A percentile compares a stretch with the other conserved stretches of the same genome.
Evolutionary conservation across 441 rosid species (phyloP).

Genomic region (Cnidoscolus chayamansa): DNA sequence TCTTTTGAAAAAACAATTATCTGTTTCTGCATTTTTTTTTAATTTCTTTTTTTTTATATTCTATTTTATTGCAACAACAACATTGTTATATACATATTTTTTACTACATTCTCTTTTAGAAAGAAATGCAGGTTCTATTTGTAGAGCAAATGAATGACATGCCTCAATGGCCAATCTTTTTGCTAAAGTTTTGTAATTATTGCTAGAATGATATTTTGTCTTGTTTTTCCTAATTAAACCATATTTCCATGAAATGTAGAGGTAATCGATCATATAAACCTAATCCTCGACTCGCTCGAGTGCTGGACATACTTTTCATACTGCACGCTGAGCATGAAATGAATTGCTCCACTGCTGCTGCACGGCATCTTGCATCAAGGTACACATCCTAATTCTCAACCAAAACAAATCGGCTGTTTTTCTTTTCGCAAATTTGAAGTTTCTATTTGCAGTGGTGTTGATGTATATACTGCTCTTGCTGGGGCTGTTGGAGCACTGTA

Average conservation of each 20-base stretch:
- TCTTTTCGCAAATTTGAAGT: slow-evolving; percentile 1
- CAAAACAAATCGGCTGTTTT: slow-evolving; percentile 6
- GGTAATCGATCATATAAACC: slow-evolving; percentile 88
- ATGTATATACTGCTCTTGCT: slow-evolving; percentile 74
- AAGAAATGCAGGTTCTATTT: slow-evolving; percentile 1
- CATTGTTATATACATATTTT: neutral
- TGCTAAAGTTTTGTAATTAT: neutral
- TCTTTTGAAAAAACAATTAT: neutral
- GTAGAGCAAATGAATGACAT: neutral
- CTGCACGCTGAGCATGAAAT: slow-evolving; percentile 98
- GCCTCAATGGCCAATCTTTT: neutral
- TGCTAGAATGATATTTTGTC: neutral
- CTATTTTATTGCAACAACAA: slow-evolving; percentile 3
- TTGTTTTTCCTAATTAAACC: slow-evolving; percentile 11
- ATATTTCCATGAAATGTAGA: slow-evolving; percentile 44
- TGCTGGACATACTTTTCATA: slow-evolving; percentile 81
- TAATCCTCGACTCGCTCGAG: slow-evolving; percentile 88
- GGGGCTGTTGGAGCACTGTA: slow-evolving; percentile 90
- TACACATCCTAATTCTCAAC: slow-evolving; percentile 26
- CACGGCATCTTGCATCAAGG: slow-evolving; percentile 98
- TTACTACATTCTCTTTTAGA: neutral
- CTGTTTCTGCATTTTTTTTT: neutral
- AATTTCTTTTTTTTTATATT: neutral
- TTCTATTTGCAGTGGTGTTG: slow-evolving; percentile 76
- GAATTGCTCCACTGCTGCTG: slow-evolving; percentile 98